phyloP scores from a whole-genome alignment of 495 filamentous ascomycete species.

The Articulospora tetracladia region DNA sequence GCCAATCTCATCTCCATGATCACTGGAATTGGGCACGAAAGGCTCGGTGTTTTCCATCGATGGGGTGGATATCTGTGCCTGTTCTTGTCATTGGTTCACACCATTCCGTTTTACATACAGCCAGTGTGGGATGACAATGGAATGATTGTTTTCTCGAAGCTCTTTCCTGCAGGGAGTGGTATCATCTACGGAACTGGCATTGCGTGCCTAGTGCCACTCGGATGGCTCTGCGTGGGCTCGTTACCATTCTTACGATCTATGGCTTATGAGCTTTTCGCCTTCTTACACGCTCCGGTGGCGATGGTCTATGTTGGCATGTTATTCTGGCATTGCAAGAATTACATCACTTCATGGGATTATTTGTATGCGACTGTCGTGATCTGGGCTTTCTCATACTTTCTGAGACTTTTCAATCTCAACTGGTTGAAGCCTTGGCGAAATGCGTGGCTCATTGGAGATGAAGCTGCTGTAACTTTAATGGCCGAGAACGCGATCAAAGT shows the following conservation, averaged over 20 bases:
- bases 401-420: conserved; percentile 74
- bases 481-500: conserved; percentile 90
- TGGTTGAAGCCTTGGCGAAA: conserved; percentile 79
- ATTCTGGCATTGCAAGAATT: conserved; percentile 96
- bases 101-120: conserved; percentile 83
- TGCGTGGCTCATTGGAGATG: conserved; percentile 81
- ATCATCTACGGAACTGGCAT: conserved; percentile 86
- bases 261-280: conserved; percentile 79
- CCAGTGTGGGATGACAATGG: conserved; percentile 79
- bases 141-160: conserved; percentile 56
- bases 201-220: conserved; percentile 77
- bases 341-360: conserved; percentile 87
- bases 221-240: conserved; percentile 80
- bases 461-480: conserved; percentile 80
- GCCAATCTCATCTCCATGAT: conserved; percentile 80
- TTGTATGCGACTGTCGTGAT: conserved; percentile 79
- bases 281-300: conserved; percentile 76
- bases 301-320: conserved; percentile 78
- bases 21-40: conserved; percentile 88
- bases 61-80: conserved; percentile 89
- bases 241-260: conserved; percentile 59
- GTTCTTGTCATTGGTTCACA: conserved; percentile 78
- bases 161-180: conserved; percentile 57
- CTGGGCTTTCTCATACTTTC: conserved; percentile 62
- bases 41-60: conserved; percentile 88